These are phyloP conservation scores for Ophiostoma sp. DNA, from an alignment of 2,329 filamentous ascomycete genomes.

Conservation along the genomic window DNA sequence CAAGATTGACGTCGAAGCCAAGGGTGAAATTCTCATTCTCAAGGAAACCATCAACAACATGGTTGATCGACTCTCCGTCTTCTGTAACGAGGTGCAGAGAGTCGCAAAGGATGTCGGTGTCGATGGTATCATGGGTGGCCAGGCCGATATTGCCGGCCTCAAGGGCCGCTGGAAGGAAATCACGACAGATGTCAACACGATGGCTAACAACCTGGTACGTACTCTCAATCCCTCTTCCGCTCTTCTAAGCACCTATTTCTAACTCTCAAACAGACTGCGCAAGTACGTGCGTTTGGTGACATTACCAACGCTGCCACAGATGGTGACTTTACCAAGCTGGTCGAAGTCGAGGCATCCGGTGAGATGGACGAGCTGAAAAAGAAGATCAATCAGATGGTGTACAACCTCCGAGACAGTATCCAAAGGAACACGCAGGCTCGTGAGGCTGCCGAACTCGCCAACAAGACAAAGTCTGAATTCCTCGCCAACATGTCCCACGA, in stretches of 20 bases:
- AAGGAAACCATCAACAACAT: constrained; percentile 99
- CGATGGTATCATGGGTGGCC: constrained; percentile 96
- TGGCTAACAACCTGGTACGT: constrained; percentile 58
- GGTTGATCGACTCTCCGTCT: constrained; percentile 90
- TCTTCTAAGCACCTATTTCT: no score
- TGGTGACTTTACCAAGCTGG: constrained; percentile 93
- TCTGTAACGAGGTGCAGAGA: constrained; percentile 91
- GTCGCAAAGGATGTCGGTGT: constrained; percentile 96
- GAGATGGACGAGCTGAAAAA: constrained; percentile 99
- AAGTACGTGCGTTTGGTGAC: constrained; percentile 95
- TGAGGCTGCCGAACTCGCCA: constrained; percentile 87
- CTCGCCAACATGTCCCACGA: constrained; percentile 99
- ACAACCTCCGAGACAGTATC: constrained; percentile 89
- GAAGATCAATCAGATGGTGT: constrained; percentile 99
- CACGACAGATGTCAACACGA: constrained; percentile 92
- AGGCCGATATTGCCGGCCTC: constrained; percentile 88
- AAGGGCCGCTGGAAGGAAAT: constrained; percentile 98
- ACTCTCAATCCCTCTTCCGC: neutral
- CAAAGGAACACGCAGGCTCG: constrained; percentile 93
- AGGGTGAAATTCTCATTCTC: constrained; percentile 86
- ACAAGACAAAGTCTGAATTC: constrained; percentile 98
- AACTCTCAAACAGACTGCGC: constrained; percentile 60
- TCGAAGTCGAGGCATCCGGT: constrained; percentile 93
- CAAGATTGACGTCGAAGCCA: constrained; percentile 91
- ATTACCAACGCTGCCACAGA: constrained; percentile 98